Conservation (phyloP, 371 early-diverging fungal species). For the Blakeslea trispora region DNA sequence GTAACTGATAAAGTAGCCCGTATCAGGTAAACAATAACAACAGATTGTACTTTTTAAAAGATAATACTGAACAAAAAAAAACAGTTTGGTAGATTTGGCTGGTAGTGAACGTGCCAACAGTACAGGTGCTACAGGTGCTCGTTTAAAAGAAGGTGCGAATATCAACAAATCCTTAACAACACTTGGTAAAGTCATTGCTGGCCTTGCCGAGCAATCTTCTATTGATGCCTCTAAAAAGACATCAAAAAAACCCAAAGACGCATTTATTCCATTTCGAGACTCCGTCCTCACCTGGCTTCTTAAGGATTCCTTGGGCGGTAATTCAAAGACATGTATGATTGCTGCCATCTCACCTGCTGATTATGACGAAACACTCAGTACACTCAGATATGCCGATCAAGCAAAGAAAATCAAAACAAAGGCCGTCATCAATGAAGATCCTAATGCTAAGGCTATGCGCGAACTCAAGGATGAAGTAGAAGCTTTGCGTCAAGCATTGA, state of each 20-base stretch:
- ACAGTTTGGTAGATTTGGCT: slow-evolving; percentile 82
- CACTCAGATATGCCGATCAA: slow-evolving; percentile 90
- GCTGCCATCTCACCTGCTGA: slow-evolving; percentile 81
- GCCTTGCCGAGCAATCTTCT: slow-evolving; percentile 75
- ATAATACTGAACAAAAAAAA: too few relatives aligned
- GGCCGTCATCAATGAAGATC: slow-evolving; percentile 89
- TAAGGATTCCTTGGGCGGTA: slow-evolving; percentile 89
- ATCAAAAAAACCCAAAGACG: slow-evolving; percentile 49
- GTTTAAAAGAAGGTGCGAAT: slow-evolving; percentile 95
- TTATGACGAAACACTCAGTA: slow-evolving; percentile 86
- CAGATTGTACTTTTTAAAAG: neutral
- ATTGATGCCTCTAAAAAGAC: slow-evolving; percentile 34
- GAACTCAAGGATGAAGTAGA: slow-evolving; percentile 82
- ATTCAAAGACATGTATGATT: slow-evolving; percentile 90
- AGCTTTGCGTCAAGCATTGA: slow-evolving; percentile 63
- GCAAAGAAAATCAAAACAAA: slow-evolving; percentile 88
- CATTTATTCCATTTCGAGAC: slow-evolving; percentile 15
- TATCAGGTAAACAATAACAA: slow-evolving; percentile 34
- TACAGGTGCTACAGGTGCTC: slow-evolving; percentile 90
- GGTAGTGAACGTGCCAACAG: slow-evolving; percentile 94
- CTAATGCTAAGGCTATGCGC: slow-evolving; percentile 73
- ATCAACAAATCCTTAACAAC: slow-evolving; percentile 96
- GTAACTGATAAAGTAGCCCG: slow-evolving; percentile 71
- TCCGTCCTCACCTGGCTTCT: slow-evolving; percentile 83
- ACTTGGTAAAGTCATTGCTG: slow-evolving; percentile 94